Evolutionary conservation across 305 asterid genomes (phyloP), one percentile per base, ranked within the genome.

Genomic region (Rubia balearica): DNA sequence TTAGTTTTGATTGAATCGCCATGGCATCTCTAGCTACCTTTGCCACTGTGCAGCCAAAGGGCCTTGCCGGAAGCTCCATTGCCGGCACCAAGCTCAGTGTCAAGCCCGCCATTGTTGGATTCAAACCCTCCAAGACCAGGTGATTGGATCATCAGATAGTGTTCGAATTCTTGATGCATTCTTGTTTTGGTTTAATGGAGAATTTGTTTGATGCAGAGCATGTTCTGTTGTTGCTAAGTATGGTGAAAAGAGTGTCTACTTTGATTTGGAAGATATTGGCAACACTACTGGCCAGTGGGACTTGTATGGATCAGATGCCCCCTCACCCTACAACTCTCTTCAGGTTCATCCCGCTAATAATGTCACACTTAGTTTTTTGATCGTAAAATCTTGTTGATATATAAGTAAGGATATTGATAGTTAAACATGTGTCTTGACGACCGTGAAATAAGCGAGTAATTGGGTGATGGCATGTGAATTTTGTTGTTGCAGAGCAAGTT

Each of bases 201-300:
- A 21, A 40, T 22, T 22, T 41, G 11, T 45, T 67, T 56, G 68
- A 64, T 72, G 66, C 72, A 94, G 96, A 88, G 82, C 83, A 74
- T 86, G 93, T 65, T 78, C 86, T 41, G 95, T 91, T 73, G 95
- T 91, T n/a, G 97, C 98, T 10, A 94, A 91, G 77, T 91, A 91
- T 69, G 96, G 98, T 64, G 98, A 93, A 79, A 91, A 93, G 78
- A 88, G 96, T 82, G 93, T 91, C 42, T 91, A 94, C 91, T 94
- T 91, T 84, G 97, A 94, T 82, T 85, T 94, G 88, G 97, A 94
- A 78, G 97, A 94, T 71, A 82, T 91, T 72, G 96, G 91, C 73
- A 90, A 89, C 87, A 93, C 98, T 74, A 93, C 98, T 65, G 98
- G 98, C 14, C 91, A 91, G 70, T 94, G 98, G 98, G 97, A 92